Evolutionary conservation across 2,329 filamentous ascomycete genomes (phyloP).

Genomic region (Hymenoscyphus infarciens): DNA sequence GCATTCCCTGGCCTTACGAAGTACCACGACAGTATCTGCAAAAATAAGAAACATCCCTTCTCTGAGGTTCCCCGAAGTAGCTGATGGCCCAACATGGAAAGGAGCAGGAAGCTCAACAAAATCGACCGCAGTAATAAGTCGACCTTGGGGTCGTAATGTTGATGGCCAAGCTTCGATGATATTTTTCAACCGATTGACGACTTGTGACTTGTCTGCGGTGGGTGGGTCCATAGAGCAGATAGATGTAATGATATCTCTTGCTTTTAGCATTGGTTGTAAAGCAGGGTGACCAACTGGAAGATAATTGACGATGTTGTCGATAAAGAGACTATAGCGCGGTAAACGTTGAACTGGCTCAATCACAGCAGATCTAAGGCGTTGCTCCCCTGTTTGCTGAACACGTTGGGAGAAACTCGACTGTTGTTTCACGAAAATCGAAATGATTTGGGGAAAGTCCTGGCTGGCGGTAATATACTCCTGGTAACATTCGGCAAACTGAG

Average conservation of each 20-base stretch:
- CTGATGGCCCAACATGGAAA: conserved; percentile 45
- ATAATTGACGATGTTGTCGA: conserved; percentile 88
- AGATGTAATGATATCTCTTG: conserved; percentile 88
- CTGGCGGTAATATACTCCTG: conserved; percentile 90
- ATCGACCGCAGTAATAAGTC: conserved; percentile 78
- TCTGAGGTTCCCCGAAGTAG: conserved; percentile 35
- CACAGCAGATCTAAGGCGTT: conserved; percentile 82
- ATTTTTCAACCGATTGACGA: conserved; percentile 69
- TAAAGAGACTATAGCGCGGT: conserved; percentile 90
- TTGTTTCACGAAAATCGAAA: conserved; percentile 74
- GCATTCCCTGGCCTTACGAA: conserved; percentile 65
- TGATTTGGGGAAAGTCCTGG: conserved; percentile 76
- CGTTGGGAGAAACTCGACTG: conserved; percentile 79
- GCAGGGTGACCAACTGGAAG: conserved; percentile 84
- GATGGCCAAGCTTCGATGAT: conserved; percentile 75
- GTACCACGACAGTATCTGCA: conserved; percentile 72
- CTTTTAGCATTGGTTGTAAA: conserved; percentile 76
- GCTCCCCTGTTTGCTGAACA: conserved; percentile 81
- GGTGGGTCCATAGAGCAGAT: conserved; percentile 90
- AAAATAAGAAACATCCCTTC: conserved; percentile 79
- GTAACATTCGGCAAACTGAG: conserved; percentile 86
- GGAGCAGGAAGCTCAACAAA: conserved; percentile 73
- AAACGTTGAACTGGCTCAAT: conserved; percentile 96
- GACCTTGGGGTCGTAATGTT: conserved; percentile 68
- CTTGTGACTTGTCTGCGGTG: conserved; percentile 66